These are phyloP conservation scores for Alternaria rosae DNA, from an alignment of 2,329 filamentous ascomycete species.

Conservation along the genomic window DNA sequence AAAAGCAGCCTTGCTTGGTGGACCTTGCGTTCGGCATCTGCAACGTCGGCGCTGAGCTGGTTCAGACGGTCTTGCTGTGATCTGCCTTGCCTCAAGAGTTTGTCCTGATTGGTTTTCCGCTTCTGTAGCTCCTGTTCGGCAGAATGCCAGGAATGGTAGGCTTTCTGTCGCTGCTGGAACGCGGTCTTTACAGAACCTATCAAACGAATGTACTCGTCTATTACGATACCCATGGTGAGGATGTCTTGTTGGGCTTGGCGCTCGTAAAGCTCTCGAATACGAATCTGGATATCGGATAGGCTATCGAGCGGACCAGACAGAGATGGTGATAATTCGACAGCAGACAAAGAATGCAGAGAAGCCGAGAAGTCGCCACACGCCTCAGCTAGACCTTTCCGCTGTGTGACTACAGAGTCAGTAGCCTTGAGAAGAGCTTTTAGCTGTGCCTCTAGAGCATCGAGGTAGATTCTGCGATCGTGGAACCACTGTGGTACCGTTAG, in stretches of 20 bases:
- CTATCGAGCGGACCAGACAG: constrained; percentile 90
- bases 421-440: constrained; percentile 89
- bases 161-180: constrained; percentile 91
- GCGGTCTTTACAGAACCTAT: constrained; percentile 95
- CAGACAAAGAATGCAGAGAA: constrained; percentile 89
- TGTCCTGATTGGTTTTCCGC: constrained; percentile 87
- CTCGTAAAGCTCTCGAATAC: constrained; percentile 93
- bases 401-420: constrained; percentile 89
- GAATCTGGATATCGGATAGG: constrained; percentile 89
- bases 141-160: constrained; percentile 91
- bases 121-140: constrained; percentile 92
- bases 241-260: constrained; percentile 97
- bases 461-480: constrained; percentile 92
- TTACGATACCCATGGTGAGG: constrained; percentile 93
- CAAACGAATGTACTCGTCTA: constrained; percentile 96
- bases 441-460: constrained; percentile 92
- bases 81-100: constrained; percentile 91
- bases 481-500: constrained; percentile 74
- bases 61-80: constrained; percentile 95
- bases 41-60: constrained; percentile 90
- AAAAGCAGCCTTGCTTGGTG: constrained; percentile 90
- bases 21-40: constrained; percentile 91
- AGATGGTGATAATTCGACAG: constrained; percentile 88
- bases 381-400: constrained; percentile 92
- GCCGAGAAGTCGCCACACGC: constrained; percentile 92